Evolutionary conservation across 2,329 filamentous ascomycete species (phyloP), one percentile per base, ranked within the genome.

Genomic region (Nothophaeocryptopus gaeumannii): DNA sequence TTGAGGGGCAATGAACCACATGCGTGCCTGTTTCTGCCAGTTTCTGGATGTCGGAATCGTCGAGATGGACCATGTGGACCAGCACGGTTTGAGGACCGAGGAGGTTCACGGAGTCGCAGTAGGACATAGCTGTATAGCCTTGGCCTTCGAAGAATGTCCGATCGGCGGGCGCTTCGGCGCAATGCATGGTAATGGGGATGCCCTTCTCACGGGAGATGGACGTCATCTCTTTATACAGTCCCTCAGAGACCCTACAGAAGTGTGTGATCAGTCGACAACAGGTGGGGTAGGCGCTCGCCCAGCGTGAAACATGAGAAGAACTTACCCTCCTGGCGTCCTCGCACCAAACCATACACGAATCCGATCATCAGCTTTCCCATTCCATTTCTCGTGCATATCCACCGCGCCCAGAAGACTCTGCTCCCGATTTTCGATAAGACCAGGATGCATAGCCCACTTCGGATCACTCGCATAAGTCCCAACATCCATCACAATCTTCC

Each of bases 41-140:
- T 3, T 69, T 62, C 4, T 63, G 53, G 34, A 77, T 66, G 51
- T 78, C 75, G 2, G 56, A 61, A 37, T 67, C 67, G 53, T 78
- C 73, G 4, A 78, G 64, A 56, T 79, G 74, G 2, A 76, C 74
- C 75, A 78, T 78, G 58, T 79, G 76, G 1, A 73, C 76, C 1
- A 79, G 68, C 0, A 79, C 75, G 0, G 73, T 78, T 12, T 67
- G 66, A 1, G 65, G 65, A 9, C 70, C 70, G 9, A 72, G 64
- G 8, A 76, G 63, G 13, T 68, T 66, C 2, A 68, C 73, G 5
- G 62, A 58, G 10, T 59, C 47, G 56, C 72, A 74, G 55, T 72
- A 78, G 8, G 72, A 67, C 67, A 74, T 72, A 1, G 75, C 75
- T 1, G 69, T 72, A 45, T 66, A 65, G 13, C 36, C 35, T 26